Conservation (phyloP, 495 filamentous ascomycete species). For the Ramalina intermedia region DNA sequence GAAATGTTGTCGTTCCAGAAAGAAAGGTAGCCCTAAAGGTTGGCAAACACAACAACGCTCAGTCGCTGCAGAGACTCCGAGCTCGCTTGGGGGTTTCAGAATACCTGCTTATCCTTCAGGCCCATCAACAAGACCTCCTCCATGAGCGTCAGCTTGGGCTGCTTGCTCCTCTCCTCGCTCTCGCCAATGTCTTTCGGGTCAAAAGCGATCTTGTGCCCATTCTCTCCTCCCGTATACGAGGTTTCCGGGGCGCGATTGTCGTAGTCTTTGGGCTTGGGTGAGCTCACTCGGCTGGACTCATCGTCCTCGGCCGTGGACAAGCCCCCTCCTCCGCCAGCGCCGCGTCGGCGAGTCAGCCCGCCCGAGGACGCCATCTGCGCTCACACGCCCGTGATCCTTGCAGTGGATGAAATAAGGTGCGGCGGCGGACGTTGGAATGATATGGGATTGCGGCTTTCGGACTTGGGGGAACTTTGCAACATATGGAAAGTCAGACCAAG, state of each 20-base stretch:
- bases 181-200: constrained; percentile 96
- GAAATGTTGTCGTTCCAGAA: constrained; percentile 99
- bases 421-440: too few relatives aligned
- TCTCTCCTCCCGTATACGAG: constrained; percentile 81
- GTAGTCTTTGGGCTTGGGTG: constrained; percentile 47
- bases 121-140: constrained; percentile 92
- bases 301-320: constrained; percentile 40
- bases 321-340: constrained; percentile 39
- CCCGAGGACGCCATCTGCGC: constrained; percentile 46
- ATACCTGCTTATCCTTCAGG: constrained; percentile 95
- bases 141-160: constrained; percentile 96
- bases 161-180: constrained; percentile 89
- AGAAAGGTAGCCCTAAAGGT: constrained; percentile 74
- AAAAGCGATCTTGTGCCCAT: constrained; percentile 97
- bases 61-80: not conserved
- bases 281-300: constrained; percentile 48
- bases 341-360: constrained; percentile 67
- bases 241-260: constrained; percentile 67
- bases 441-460: too few relatives aligned
- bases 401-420: too few relatives aligned
- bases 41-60: constrained; percentile 2
- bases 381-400: not conserved
- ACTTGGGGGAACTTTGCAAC: too few relatives aligned
- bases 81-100: not conserved
- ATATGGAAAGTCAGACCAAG: too few relatives aligned